Conservation (phyloP, 2,329 filamentous ascomycete species). For the Gremmenia infestans region DNA sequence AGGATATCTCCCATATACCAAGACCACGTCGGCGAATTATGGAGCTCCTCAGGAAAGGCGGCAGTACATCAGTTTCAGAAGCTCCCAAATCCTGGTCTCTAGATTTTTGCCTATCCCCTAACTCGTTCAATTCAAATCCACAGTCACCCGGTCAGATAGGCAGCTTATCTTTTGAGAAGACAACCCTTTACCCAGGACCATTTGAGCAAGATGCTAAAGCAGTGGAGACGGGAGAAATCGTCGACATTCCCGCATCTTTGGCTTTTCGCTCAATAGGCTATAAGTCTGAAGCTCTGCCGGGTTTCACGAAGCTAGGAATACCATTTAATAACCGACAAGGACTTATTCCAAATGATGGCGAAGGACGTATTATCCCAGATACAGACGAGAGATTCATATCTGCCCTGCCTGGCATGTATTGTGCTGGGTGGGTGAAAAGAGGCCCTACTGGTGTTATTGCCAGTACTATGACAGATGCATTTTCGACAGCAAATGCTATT, state of each 20-base stretch:
- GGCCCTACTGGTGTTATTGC: conserved; percentile 95
- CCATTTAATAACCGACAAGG: conserved; percentile 72
- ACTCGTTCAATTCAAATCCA: conserved; percentile 48
- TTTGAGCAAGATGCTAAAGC: conserved; percentile 49
- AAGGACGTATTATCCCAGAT: conserved; percentile 60
- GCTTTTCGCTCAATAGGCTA: conserved; percentile 97
- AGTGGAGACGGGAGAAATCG: conserved; percentile 43
- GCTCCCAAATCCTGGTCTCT: conserved; percentile 72
- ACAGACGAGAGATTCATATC: conserved; percentile 11
- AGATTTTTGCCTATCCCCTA: conserved; percentile 78
- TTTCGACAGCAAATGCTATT: conserved; percentile 80
- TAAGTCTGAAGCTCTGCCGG: conserved; percentile 71
- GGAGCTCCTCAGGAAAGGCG: conserved; percentile 76
- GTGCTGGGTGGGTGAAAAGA: conserved; percentile 92
- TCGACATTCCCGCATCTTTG: conserved; percentile 58
- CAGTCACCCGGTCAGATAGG: conserved; percentile 48
- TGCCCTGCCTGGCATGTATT: conserved; percentile 70
- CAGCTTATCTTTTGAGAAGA: conserved; percentile 63
- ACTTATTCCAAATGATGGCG: conserved; percentile 75
- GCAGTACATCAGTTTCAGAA: conserved; percentile 40
- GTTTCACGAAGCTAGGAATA: conserved; percentile 68
- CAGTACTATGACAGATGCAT: conserved; percentile 92
- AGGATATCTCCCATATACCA: conserved; percentile 63
- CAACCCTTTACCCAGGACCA: conserved; percentile 47
- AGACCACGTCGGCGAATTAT: conserved; percentile 72